phyloP scores from a whole-genome alignment of 2,329 filamentous ascomycete species.

The Epichloe hybrida region DNA sequence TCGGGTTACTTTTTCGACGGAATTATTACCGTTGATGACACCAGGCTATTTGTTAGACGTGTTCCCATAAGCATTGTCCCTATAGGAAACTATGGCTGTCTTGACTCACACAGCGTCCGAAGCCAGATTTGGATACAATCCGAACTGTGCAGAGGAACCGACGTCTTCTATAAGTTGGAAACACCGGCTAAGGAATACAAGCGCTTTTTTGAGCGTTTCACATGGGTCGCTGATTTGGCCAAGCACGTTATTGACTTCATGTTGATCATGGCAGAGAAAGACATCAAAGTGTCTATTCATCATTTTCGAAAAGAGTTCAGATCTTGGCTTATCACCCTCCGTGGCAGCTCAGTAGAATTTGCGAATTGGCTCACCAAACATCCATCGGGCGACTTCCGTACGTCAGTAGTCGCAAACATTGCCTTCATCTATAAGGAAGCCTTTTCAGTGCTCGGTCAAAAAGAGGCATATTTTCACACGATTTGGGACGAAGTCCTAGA shows the following conservation, averaged over 20 bases:
- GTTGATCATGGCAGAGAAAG: slow-evolving; percentile 16
- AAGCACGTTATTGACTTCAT: slow-evolving; percentile 64
- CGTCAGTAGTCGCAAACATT: slow-evolving; percentile 43
- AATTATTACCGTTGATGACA: slow-evolving; percentile 31
- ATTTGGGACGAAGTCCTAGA: slow-evolving; percentile 41
- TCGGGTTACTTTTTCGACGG: slow-evolving; percentile 46
- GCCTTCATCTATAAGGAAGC: slow-evolving; percentile 55
- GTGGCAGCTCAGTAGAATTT: slow-evolving; percentile 30
- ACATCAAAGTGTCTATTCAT: slow-evolving; percentile 30
- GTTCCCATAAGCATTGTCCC: slow-evolving; percentile 46
- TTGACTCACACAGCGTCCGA: slow-evolving; percentile 30
- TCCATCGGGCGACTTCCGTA: slow-evolving; percentile 45
- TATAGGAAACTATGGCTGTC: slow-evolving; percentile 51
- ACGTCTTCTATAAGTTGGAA: slow-evolving; percentile 51
- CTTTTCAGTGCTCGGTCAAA: slow-evolving; percentile 28
- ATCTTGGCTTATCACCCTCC: slow-evolving; percentile 36
- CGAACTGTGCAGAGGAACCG: slow-evolving; percentile 20
- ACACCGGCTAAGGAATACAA: slow-evolving; percentile 45
- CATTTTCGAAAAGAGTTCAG: slow-evolving; percentile 46
- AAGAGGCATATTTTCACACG: slow-evolving; percentile 21
- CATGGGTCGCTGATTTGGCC: slow-evolving; percentile 57
- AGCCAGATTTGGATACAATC: slow-evolving; percentile 54
- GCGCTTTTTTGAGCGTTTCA: slow-evolving; percentile 47
- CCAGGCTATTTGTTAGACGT: slow-evolving; percentile 35
- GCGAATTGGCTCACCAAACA: slow-evolving; percentile 39